Evolutionary conservation across 1,284 basidiomycete species (phyloP).

Genomic region (Coniophora puteana): DNA sequence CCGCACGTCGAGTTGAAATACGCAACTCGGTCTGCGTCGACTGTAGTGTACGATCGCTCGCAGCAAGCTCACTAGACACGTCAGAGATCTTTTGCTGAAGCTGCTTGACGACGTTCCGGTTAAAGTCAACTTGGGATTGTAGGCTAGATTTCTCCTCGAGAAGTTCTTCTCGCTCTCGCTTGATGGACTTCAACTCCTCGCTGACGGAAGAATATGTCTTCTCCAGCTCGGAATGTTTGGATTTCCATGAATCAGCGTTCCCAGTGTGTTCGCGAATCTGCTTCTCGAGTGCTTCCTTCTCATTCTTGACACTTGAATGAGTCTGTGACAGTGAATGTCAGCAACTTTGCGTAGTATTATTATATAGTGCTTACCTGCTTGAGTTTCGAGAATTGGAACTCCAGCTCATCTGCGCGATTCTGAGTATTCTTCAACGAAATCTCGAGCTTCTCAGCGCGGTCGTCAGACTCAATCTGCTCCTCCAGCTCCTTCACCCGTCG

Average conservation of each 20-base stretch:
- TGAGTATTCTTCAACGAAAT: slow-evolving; percentile 70
- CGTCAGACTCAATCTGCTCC: slow-evolving; percentile 78
- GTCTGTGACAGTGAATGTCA: slow-evolving; percentile 35
- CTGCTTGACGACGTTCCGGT: slow-evolving; percentile 42
- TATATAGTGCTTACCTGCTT: slow-evolving; percentile 53
- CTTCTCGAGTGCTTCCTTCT: slow-evolving; percentile 52
- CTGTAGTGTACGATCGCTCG: slow-evolving; percentile 55
- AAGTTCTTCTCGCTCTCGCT: slow-evolving; percentile 43
- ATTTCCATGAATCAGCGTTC: slow-evolving; percentile 41
- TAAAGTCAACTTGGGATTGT: slow-evolving; percentile 41
- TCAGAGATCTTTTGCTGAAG: slow-evolving; percentile 58
- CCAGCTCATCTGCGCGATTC: slow-evolving; percentile 75
- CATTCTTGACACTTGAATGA: slow-evolving; percentile 51
- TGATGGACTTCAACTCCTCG: slow-evolving; percentile 39
- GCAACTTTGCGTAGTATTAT: not conserved
- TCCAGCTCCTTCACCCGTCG: slow-evolving; percentile 65
- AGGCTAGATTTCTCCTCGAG: slow-evolving; percentile 45
- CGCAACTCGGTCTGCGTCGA: slow-evolving; percentile 58
- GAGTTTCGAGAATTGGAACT: slow-evolving; percentile 72
- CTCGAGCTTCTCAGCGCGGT: slow-evolving; percentile 71
- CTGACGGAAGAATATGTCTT: slow-evolving; percentile 36
- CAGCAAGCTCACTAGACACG: slow-evolving; percentile 47
- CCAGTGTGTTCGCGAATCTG: slow-evolving; percentile 39
- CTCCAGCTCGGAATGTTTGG: slow-evolving; percentile 44
- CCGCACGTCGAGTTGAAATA: slow-evolving; percentile 57